These are phyloP conservation scores for Fraxinus angustifolia DNA, from an alignment of 305 asterid genomes.

Conservation along the genomic window DNA sequence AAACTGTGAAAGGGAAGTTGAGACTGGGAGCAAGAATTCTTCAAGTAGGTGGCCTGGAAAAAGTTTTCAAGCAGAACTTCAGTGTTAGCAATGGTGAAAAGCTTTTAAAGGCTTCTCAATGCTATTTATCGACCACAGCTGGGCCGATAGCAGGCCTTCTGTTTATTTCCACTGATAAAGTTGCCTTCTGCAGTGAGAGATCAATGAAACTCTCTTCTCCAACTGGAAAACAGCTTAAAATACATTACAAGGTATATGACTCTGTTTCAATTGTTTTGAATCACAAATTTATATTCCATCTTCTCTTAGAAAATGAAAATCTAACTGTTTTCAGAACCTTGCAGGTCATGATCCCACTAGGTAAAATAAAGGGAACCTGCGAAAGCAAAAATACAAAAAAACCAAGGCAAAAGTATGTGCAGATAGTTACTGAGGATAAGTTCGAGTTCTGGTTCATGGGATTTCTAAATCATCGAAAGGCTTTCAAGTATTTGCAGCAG, in stretches of 20 bases:
- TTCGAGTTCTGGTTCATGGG: conserved; percentile 29
- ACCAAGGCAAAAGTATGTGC: conserved; percentile 28
- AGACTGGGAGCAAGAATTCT: conserved; percentile 51
- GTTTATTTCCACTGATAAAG: background rate
- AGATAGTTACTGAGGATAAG: conserved; percentile 27
- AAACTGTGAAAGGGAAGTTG: conserved; percentile 49
- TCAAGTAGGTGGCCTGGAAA: conserved; percentile 51
- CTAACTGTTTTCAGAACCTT: background rate
- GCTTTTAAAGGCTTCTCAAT: background rate
- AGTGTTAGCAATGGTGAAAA: conserved; percentile 7
- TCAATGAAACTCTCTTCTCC: background rate
- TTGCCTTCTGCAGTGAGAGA: background rate
- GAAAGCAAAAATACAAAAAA: conserved; percentile 23
- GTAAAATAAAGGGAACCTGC: conserved; percentile 15
- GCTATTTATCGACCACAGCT: background rate
- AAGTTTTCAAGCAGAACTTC: conserved; percentile 52
- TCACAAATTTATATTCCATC: background rate
- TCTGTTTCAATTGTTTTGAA: background rate
- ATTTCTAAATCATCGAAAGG: conserved; percentile 4
- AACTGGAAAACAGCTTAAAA: background rate
- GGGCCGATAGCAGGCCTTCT: background rate
- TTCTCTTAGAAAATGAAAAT: background rate
- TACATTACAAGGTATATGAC: background rate
- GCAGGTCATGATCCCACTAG: conserved; percentile 31
- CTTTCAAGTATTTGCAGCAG: background rate